Conservation (phyloP, 1,284 basidiomycete genomes). For the Phellinidium pouzarii region DNA sequence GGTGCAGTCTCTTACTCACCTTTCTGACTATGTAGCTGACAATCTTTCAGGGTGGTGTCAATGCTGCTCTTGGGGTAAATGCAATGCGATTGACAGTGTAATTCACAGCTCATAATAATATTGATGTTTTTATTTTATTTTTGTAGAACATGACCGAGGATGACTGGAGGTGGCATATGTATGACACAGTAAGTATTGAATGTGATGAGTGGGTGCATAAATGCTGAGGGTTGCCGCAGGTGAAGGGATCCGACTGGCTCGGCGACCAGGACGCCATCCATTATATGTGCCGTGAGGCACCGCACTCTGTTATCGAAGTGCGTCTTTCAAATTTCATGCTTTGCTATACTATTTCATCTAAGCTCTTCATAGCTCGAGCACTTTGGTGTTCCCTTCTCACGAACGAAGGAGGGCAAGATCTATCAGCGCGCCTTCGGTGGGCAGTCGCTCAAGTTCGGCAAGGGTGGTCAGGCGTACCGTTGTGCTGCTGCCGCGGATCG, state of each 20-base stretch:
- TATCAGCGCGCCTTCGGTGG: slow-evolving; percentile 99
- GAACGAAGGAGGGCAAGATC: slow-evolving; percentile 99
- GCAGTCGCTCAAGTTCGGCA: slow-evolving; percentile 95
- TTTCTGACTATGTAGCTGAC: slow-evolving; percentile 24
- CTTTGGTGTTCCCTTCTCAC: slow-evolving; percentile 97
- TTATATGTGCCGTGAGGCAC: slow-evolving; percentile 98
- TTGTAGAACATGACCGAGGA: slow-evolving; percentile 97
- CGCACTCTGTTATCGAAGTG: slow-evolving; percentile 88
- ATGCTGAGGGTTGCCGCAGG: slow-evolving; percentile 37
- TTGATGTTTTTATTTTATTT: too few species aligned
- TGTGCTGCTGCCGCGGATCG: slow-evolving; percentile 98
- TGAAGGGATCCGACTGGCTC: slow-evolving; percentile 99
- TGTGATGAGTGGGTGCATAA: slow-evolving; percentile 7
- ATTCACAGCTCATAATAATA: slow-evolving; percentile 1
- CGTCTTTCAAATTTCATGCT: slow-evolving; percentile 20
- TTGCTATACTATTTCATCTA: neutral
- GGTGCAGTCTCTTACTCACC: slow-evolving; percentile 21
- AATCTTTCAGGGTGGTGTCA: slow-evolving; percentile 83
- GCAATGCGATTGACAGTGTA: neutral
- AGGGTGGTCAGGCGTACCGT: slow-evolving; percentile 98
- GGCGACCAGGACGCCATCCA: slow-evolving; percentile 99
- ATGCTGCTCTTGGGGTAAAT: slow-evolving; percentile 91
- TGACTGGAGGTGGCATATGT: slow-evolving; percentile 99
- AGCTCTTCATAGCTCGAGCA: slow-evolving; percentile 76
- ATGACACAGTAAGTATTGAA: slow-evolving; percentile 75